Evolutionary conservation across 1,284 basidiomycete genomes (phyloP).

Genomic region (Fomitiporia mediterranea): DNA sequence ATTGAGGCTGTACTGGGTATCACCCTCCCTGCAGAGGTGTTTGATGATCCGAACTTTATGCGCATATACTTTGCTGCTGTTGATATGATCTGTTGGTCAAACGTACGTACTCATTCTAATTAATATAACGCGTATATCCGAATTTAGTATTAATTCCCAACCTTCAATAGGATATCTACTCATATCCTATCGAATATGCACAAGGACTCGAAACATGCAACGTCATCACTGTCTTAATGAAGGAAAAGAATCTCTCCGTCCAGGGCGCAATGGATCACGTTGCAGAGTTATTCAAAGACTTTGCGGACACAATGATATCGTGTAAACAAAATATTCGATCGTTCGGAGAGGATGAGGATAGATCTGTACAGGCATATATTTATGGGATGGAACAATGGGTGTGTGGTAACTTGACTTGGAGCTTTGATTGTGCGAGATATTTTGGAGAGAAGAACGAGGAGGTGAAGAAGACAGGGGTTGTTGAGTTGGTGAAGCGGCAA

Average conservation of each 20-base stretch:
- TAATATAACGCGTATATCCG: too few relatives aligned
- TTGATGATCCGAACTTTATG: conserved; percentile 49
- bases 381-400: conserved; percentile 2
- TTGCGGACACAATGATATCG: conserved; percentile 51
- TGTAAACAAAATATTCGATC: neutral
- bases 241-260: conserved; percentile 42
- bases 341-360: neutral
- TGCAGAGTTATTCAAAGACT: conserved; percentile 48
- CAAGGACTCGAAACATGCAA: conserved; percentile 59
- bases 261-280: conserved; percentile 58
- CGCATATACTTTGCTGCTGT: conserved; percentile 52
- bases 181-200: conserved; percentile 67
- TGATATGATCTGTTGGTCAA: conserved; percentile 65
- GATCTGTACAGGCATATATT: neutral
- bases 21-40: conserved; percentile 55
- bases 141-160: neutral
- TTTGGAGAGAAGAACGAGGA: conserved; percentile 43
- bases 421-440: conserved; percentile 13
- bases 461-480: neutral
- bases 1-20: conserved; percentile 55
- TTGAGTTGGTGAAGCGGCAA: too few relatives aligned
- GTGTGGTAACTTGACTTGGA: neutral
- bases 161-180: conserved; percentile 58
- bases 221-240: conserved; percentile 62
- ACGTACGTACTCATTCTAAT: conserved; percentile 39